phyloP scores from a whole-genome alignment of 768 basidiomycete species.

The Hemileccinum rubropunctum region DNA sequence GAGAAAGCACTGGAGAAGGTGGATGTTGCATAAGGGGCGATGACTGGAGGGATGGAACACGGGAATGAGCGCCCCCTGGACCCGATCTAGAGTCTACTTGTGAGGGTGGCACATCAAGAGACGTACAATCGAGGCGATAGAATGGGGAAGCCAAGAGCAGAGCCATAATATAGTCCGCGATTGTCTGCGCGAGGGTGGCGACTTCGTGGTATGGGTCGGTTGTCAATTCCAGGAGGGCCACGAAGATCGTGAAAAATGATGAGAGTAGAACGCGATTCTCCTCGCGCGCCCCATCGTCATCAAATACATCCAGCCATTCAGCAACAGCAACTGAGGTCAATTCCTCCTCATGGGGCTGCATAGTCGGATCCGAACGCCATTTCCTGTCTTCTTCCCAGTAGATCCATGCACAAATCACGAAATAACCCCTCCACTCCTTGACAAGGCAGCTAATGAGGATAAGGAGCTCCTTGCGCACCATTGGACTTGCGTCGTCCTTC shows the following conservation, averaged over 20 bases:
- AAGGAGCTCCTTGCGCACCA: constrained; percentile 93
- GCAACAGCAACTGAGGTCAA: constrained; percentile 66
- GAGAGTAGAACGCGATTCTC: constrained; percentile 83
- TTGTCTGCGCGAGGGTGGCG: constrained; percentile 83
- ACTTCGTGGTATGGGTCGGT: constrained; percentile 94
- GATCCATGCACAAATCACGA: constrained; percentile 94
- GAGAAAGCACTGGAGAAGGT: constrained; percentile 44
- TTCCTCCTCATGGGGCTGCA: constrained; percentile 59
- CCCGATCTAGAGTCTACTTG: constrained; percentile 37
- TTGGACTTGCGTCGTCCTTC: constrained; percentile 92
- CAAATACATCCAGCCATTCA: constrained; percentile 77
- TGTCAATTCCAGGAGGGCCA: constrained; percentile 83
- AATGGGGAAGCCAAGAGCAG: constrained; percentile 89
- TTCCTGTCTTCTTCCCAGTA: constrained; percentile 90
- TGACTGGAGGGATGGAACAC: constrained; percentile 49
- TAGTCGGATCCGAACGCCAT: constrained; percentile 44
- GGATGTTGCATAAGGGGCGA: constrained; percentile 44
- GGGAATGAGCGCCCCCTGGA: constrained; percentile 34
- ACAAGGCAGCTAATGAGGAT: constrained; percentile 90
- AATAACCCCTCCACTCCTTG: constrained; percentile 95
- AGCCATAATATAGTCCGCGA: constrained; percentile 90
- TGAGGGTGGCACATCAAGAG: constrained; percentile 49
- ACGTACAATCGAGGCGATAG: constrained; percentile 64
- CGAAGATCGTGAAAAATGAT: constrained; percentile 93
- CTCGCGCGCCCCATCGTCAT: constrained; percentile 63